A percentile compares a stretch with the other conserved stretches of the same genome.
Conservation (phyloP, 805 yeast genomes). For the Candida lessepsii region DNA sequence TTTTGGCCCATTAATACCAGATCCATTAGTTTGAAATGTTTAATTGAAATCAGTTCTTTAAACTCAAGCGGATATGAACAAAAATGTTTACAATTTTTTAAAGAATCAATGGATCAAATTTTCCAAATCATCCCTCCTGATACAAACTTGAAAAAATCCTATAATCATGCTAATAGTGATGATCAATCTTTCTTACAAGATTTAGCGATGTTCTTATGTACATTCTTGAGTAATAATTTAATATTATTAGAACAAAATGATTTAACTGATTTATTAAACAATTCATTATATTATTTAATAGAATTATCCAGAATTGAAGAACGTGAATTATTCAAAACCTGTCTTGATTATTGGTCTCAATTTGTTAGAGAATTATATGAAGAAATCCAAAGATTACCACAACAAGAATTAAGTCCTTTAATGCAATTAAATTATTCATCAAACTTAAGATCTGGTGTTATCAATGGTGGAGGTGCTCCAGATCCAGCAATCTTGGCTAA, state of each 20-base stretch:
- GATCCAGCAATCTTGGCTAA: conserved; percentile 76
- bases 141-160: conserved; percentile 69
- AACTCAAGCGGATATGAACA: conserved; percentile 50
- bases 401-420: conserved; percentile 69
- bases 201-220: conserved; percentile 87
- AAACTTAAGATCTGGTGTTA: conserved; percentile 24
- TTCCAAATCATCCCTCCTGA: conserved; percentile 66
- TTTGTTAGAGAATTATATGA: conserved; percentile 79
- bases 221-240: conserved; percentile 77
- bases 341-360: conserved; percentile 91
- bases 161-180: conserved; percentile 68
- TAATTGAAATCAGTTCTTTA: conserved; percentile 84
- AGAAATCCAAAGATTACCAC: conserved; percentile 81
- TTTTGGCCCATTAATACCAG: conserved; percentile 82
- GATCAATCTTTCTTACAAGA: conserved; percentile 96
- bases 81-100: conserved; percentile 69
- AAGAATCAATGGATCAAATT: conserved; percentile 69
- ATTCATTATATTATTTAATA: conserved; percentile 77
- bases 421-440: conserved; percentile 58
- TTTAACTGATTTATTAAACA: conserved; percentile 57
- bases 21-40: conserved; percentile 82
- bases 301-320: conserved; percentile 89
- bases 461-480: conserved; percentile 74
- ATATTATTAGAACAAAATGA: conserved; percentile 51
- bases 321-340: conserved; percentile 92